Base-by-base conservation (phyloP, 2,329 filamentous ascomycete species). In the Cercospora beticola region DNA sequence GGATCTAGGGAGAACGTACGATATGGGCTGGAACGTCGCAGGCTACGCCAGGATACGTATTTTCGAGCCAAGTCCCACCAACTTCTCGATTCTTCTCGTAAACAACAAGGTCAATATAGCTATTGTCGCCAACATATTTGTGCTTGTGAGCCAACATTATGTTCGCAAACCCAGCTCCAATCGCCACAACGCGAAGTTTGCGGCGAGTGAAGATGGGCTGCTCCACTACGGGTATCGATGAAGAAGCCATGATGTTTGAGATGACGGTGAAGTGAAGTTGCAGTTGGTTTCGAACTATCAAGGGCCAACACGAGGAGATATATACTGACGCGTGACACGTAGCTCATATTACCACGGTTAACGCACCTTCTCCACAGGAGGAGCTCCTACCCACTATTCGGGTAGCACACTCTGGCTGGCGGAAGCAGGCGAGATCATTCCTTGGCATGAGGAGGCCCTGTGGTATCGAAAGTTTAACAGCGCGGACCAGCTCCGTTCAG, bases 21-120 rank as follows among this genome's bases (percentile, higher is more conserved):
- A 72, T 66, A 33, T 73, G 72, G 10, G 65, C 58, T 4, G 70
- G 70, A 12, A 72, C 68, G 31, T 72, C 70, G 30, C 70, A 72
- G 10, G 70, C 70, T 2, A 68, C 62, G 9, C 70, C 70, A 14
- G 70, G 68, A 40, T 72, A 66, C 1, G 40, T 56, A 23, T 72
- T 72, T 57, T 72, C 70, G 28, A 63, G 67, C 70, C 70, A 72
- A 10, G 70, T 72, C 1, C 70, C 70, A 0, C 70, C 70, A 40
- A 70, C 65, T 8, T 68, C 68, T 12, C 65, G 56, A 49, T 70
- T 70, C 57, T 71, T 71, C 57, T 71, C 70, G 16, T 68, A 68
- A 4, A 64, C 43, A 10, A 56, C 26, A 2, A 70, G 36, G 18
- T 65, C 65, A 5, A 68, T 62, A 26, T 67, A 67, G 57, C 49